Evolutionary conservation across 1,284 basidiomycete species (phyloP).

Genomic region (Prillingera fragicola): DNA sequence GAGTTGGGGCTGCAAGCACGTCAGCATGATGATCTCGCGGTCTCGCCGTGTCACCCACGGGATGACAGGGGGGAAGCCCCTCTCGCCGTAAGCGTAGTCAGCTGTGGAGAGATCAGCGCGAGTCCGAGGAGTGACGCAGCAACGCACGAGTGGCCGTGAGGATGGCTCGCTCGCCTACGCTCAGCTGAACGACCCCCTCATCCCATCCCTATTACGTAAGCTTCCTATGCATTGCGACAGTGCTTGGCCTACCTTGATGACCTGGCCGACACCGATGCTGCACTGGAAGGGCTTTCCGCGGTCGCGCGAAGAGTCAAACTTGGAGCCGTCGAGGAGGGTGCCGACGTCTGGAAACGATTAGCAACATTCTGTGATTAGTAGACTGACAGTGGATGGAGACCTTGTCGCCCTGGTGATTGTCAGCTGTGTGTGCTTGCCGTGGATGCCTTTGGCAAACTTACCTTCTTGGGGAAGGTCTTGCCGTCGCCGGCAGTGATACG

Average conservation of each 20-base stretch:
- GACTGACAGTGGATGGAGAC: conserved; percentile 48
- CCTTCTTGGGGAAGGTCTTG: conserved; percentile 46
- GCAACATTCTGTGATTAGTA: not conserved
- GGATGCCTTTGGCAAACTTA: conserved; percentile 14
- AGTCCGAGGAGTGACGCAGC: not conserved
- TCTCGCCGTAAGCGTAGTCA: conserved; percentile 39
- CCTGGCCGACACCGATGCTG: conserved; percentile 66
- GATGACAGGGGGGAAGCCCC: conserved; percentile 68
- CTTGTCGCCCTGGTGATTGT: conserved; percentile 31
- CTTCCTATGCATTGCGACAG: too few species aligned
- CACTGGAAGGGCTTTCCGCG: conserved; percentile 61
- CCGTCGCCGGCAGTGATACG: conserved; percentile 46
- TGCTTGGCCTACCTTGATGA: conserved; percentile 57
- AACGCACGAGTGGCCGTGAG: conserved; percentile 51
- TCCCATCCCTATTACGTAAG: conserved; percentile 81
- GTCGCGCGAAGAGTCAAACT: conserved; percentile 51
- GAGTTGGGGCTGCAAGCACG: too few species aligned
- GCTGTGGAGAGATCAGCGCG: conserved; percentile 6
- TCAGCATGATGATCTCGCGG: too few species aligned
- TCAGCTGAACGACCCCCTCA: conserved; percentile 73
- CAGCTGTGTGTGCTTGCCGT: too few species aligned
- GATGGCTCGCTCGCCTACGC: conserved; percentile 68
- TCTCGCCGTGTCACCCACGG: too few species aligned
- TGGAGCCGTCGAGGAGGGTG: conserved; percentile 48
- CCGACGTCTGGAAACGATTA: conserved; percentile 39